These are phyloP conservation scores for Aurantiochytrium sp. DNA, from an alignment of 108 stramenopile species.

Conservation along the genomic window DNA sequence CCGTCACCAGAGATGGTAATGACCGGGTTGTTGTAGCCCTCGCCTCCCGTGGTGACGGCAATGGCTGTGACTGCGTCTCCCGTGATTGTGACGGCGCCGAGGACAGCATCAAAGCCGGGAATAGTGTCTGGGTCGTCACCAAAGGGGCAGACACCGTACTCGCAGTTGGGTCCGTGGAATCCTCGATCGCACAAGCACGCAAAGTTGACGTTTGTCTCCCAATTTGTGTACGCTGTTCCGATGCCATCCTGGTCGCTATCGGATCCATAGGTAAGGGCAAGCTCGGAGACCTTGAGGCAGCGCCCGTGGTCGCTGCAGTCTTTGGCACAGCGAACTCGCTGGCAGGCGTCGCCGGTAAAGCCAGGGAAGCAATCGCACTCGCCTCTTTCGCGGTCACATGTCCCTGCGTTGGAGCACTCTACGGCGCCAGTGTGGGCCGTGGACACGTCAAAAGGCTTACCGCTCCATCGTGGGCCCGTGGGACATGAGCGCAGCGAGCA, in stretches of 20 bases:
- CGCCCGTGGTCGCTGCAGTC: slow-evolving; percentile 51
- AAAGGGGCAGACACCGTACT: slow-evolving; percentile 45
- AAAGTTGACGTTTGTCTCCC: slow-evolving; percentile 51
- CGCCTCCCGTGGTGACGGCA: background rate
- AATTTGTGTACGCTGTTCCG: slow-evolving; percentile 24
- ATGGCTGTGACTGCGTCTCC: background rate
- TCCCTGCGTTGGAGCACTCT: slow-evolving; percentile 65
- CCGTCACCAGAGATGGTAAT: background rate
- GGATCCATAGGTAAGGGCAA: slow-evolving; percentile 39
- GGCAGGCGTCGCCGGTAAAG: slow-evolving; percentile 61
- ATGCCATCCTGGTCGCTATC: slow-evolving; percentile 39
- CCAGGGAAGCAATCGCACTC: slow-evolving; percentile 61
- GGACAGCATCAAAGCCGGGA: background rate
- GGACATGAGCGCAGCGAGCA: slow-evolving; percentile 37
- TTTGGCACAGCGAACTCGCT: slow-evolving; percentile 57
- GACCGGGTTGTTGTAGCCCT: background rate
- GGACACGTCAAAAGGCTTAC: slow-evolving; percentile 27
- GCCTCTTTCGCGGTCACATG: slow-evolving; percentile 52
- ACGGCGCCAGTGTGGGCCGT: slow-evolving; percentile 43
- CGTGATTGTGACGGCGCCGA: background rate
- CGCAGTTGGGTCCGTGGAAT: slow-evolving; percentile 57
- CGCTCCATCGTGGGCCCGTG: slow-evolving; percentile 47
- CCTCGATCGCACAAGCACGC: slow-evolving; percentile 57
- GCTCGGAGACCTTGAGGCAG: slow-evolving; percentile 42
- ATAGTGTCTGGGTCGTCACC: slow-evolving; percentile 51